Base-by-base conservation (phyloP, 257 asterid genomes). In the Handroanthus guayacan region DNA sequence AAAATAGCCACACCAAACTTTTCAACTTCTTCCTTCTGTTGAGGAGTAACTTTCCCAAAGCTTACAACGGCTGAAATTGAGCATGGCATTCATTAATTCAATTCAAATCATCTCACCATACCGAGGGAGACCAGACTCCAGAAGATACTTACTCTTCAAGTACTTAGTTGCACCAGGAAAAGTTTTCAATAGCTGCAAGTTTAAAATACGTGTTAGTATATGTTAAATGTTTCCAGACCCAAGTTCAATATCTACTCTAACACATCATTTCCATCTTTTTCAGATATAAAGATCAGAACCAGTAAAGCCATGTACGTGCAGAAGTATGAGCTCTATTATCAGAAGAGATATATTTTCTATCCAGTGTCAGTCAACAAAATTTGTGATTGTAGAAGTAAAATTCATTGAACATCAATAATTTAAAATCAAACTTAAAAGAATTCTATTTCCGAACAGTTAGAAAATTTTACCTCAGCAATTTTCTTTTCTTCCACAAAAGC, bases 401-500 rank as follows among this genome's bases (percentile, higher is more conserved):
- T 17, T 56, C 36, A 17, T 17, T 17, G 8, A 34, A 31, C 8
- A 62, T 62, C 17, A 17, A 62, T 9, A 61, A 62, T 62, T 11
- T 9, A 38, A 55, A 2, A 38, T 44, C 62, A 75, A 48, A 68
- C 74, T 44, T 48, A 69, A 75, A 4, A 13, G 11, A 45, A 39
- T 5, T 52, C n/a, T 3, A 5, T 56, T 65, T 17, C 63, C 48
- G 39, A 50, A 20, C 13, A 5, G 16, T 25, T 58, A 58, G 20
- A 25, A 11, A 58, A 58, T 8, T 58, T 45, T 68, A 91, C 97
- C 92, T 87, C 97, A 0, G 91, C 73, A 44, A 89, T 76, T 71
- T 91, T 91, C 79, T 85, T 91, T 79, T 87, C 97, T 82, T 91
- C 95, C 45, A 85, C 88, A 79, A 91, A 91, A 79, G 91, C 80